These are phyloP conservation scores for Calvatia gigantea DNA, from an alignment of 768 basidiomycete species.

Conservation along the genomic window DNA sequence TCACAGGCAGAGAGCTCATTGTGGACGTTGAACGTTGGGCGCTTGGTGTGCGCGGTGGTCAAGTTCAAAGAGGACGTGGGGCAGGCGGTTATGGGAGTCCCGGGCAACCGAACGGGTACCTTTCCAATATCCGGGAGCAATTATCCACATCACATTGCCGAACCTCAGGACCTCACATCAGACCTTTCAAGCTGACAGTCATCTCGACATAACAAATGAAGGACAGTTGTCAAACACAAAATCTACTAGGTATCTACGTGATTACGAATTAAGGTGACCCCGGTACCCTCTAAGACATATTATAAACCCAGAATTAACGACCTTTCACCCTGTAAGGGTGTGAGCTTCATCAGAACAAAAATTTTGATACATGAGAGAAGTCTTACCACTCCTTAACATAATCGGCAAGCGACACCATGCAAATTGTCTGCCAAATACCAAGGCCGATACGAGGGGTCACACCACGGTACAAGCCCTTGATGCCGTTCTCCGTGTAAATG, in stretches of 20 bases:
- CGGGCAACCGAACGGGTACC: background rate
- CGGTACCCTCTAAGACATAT: constrained; percentile 9
- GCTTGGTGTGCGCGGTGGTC: constrained; percentile 2
- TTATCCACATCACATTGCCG: background rate
- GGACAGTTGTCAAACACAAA: background rate
- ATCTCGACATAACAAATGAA: background rate
- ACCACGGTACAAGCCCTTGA: constrained; percentile 95
- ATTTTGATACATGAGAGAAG: background rate
- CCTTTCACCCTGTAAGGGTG: constrained; percentile 20
- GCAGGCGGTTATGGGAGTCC: constrained; percentile 2
- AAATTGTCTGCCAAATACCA: constrained; percentile 96
- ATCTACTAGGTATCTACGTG: constrained; percentile 25
- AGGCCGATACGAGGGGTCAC: constrained; percentile 96
- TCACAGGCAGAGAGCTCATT: constrained; percentile 35
- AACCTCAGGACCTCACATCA: background rate
- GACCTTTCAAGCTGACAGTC: background rate
- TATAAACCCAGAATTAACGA: background rate
- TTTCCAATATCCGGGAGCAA: constrained; percentile 12
- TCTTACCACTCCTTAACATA: constrained; percentile 85
- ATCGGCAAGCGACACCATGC: constrained; percentile 98
- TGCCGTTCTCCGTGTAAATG: constrained; percentile 94
- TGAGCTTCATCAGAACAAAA: background rate
- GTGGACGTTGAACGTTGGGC: constrained; percentile 14
- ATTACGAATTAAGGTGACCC: constrained; percentile 20
- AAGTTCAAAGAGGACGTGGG: background rate